Evolutionary conservation across 2,329 filamentous ascomycete species (phyloP).

Genomic region (Penicillium sp.): DNA sequence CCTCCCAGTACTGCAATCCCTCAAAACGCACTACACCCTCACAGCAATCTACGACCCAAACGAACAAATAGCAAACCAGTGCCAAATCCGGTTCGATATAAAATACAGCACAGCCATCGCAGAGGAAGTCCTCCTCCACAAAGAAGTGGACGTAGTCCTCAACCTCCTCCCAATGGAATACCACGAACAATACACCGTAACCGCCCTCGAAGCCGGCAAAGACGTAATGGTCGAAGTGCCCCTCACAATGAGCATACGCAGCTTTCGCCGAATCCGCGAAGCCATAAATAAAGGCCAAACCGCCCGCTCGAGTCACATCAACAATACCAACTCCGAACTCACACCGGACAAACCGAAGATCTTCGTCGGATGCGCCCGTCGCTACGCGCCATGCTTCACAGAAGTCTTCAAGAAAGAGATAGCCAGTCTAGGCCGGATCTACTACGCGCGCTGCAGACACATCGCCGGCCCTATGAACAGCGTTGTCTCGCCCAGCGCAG

Average conservation of each 20-base stretch:
- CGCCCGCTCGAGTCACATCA: not conserved
- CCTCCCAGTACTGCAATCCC: conserved; percentile 50
- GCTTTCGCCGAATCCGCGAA: conserved; percentile 47
- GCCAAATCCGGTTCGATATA: conserved; percentile 18
- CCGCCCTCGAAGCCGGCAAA: conserved; percentile 54
- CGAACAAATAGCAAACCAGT: conserved; percentile 9
- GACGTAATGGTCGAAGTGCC: conserved; percentile 60
- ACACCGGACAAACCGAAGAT: conserved; percentile 43
- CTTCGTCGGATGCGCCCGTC: conserved; percentile 60
- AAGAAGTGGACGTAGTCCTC: conserved; percentile 42
- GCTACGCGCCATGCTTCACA: conserved; percentile 56
- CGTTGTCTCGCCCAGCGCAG: not conserved
- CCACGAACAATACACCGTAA: conserved; percentile 52
- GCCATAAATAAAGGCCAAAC: conserved; percentile 32
- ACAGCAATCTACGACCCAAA: conserved; percentile 50
- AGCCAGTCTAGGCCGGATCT: conserved; percentile 49
- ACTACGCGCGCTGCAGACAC: conserved; percentile 52
- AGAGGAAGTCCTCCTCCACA: conserved; percentile 49
- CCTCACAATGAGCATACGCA: conserved; percentile 48
- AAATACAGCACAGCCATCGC: conserved; percentile 36
- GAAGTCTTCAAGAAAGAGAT: conserved; percentile 54
- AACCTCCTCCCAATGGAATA: conserved; percentile 56
- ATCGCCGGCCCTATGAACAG: conserved; percentile 51
- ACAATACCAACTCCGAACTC: conserved; percentile 32
- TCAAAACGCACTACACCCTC: conserved; percentile 42